A percentile compares a stretch with the other conserved stretches of the same genome.
Conservation (phyloP, 2,329 filamentous ascomycete species). For the Pseudopyricularia cyperi region DNA sequence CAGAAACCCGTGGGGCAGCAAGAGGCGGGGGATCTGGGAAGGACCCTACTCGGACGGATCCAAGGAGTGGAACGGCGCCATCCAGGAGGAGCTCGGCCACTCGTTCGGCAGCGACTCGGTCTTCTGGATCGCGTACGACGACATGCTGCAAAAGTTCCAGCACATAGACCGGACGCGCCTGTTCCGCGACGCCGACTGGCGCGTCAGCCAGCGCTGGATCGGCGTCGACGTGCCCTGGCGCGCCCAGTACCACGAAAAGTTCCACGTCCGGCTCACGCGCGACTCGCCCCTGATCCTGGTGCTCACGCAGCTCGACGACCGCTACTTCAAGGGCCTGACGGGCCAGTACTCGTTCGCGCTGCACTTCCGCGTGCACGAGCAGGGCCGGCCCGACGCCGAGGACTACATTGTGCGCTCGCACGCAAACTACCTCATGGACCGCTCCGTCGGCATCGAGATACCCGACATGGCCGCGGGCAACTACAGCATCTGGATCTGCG, state of each 20-base stretch:
- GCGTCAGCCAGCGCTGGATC: slow-evolving; percentile 28
- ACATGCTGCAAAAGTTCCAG: slow-evolving; percentile 45
- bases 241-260: slow-evolving; percentile 41
- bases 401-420: slow-evolving; percentile 44
- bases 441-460: slow-evolving; percentile 67
- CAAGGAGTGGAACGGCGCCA: slow-evolving; percentile 72
- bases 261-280: slow-evolving; percentile 34
- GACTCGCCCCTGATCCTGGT: slow-evolving; percentile 40
- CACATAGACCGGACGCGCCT: slow-evolving; percentile 45
- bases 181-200: slow-evolving; percentile 45
- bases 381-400: slow-evolving; percentile 26
- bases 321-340: slow-evolving; percentile 43
- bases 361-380: slow-evolving; percentile 38
- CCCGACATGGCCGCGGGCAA: slow-evolving; percentile 55
- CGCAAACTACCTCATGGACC: slow-evolving; percentile 46
- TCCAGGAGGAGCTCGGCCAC: slow-evolving; percentile 59
- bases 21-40: slow-evolving; percentile 66
- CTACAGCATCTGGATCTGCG: slow-evolving; percentile 64
- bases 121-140: slow-evolving; percentile 47
- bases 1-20: slow-evolving; percentile 65
- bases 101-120: slow-evolving; percentile 66
- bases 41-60: slow-evolving; percentile 72
- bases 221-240: slow-evolving; percentile 39
- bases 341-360: slow-evolving; percentile 43
- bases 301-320: slow-evolving; percentile 41